Base-by-base conservation (phyloP, 208 protist genomes). In the Acanthamoeba royreba region DNA sequence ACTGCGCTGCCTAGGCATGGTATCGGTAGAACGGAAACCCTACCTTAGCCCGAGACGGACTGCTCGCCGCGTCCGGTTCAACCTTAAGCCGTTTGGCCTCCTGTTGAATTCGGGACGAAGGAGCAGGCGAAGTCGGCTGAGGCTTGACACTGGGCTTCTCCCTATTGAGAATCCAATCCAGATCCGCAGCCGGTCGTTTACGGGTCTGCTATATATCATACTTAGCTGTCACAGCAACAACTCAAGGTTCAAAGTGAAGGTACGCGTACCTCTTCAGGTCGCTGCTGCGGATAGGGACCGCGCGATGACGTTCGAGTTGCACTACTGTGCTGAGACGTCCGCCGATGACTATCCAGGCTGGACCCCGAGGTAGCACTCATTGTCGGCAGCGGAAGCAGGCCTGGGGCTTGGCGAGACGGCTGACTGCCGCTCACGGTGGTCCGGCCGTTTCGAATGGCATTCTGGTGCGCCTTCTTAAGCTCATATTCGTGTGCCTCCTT, bases 141-240 rank as follows among this genome's bases (percentile, higher is more conserved):
- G 81, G 49, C 49, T 61, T 63, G 33, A n/a, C 31, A 35, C 52
- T 88, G 5, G 45, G 45, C 49, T 88, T 63, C 28, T 88, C 81
- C 15, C 81, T n/a, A 47, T 88, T 88, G 13, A 88, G 81, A 28
- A 88, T 88, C 81, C 81, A 88, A n/a, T 63, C 52, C 52, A 88
- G 31, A 38, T 88, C 81, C 8, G 45, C 81, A 31, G 22, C 31
- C 45, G 46, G 45, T 88, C 81, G 45, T 38, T 88, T 85, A 9
- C 46, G 45, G 45, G 77, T 49, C 47, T 53, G 77, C n/a, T 61
- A n/a, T 61, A 28, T 19, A 19, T 61, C 22, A 61, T 61, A 28
- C 7, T n/a, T n/a, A n/a, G n/a, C n/a, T n/a, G n/a, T n/a, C n/a
- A n/a, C n/a, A n/a, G n/a, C n/a, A n/a, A n/a, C n/a, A n/a, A n/a